Base-by-base conservation (phyloP, 352 stramenopile genomes). In the Phytopythium ostracodes region DNA sequence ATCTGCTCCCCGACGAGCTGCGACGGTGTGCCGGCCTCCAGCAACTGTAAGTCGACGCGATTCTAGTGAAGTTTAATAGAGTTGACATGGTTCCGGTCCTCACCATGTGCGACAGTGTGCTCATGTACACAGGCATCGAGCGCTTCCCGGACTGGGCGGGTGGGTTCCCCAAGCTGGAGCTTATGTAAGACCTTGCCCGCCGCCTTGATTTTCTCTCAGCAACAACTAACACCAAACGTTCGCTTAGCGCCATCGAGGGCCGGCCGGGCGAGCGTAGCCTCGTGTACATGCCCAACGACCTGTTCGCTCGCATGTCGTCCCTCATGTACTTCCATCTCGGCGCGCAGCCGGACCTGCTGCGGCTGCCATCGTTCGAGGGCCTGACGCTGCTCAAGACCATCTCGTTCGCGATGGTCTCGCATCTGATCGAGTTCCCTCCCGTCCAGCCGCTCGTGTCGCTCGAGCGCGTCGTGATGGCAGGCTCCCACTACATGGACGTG, bases 301-400 rank as follows among this genome's bases (percentile, higher is more conserved):
- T 63, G n/a, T 63, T 63, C 22, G 17, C 44, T 8, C 38, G 31
- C 9, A 63, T 63, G 57, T 63, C 57, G 27, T 63, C 57, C 1
- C 57, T 63, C 27, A 50, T 50, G 35, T 63, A 56, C 29, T 35
- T 63, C 24, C 57, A 63, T 17, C 57, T 63, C 2, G 57, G 57
- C 5, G 46, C 27, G 3, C 46, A 56, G n/a, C n/a, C 57, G 11
- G 25, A 50, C 25, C 29, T 63, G 31, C 22, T 35, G 44, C 22
- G 11, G 5, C 57, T 63, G 7, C 57, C 57, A 33, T 49, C 18
- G 10, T 63, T 63, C 33, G 47, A 63, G 25, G 57, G 57, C 2
- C 31, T 63, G 10, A 40, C 43, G 4, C 54, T 43, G 7, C 57
- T 63, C 18, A 63, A 63, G 44, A 56, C 44, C 14, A 55, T 63